A percentile compares a stretch with the other conserved stretches of the same genome.
Conservation (phyloP, 495 filamentous ascomycete genomes). For the Pseudevernia furfuracea region DNA sequence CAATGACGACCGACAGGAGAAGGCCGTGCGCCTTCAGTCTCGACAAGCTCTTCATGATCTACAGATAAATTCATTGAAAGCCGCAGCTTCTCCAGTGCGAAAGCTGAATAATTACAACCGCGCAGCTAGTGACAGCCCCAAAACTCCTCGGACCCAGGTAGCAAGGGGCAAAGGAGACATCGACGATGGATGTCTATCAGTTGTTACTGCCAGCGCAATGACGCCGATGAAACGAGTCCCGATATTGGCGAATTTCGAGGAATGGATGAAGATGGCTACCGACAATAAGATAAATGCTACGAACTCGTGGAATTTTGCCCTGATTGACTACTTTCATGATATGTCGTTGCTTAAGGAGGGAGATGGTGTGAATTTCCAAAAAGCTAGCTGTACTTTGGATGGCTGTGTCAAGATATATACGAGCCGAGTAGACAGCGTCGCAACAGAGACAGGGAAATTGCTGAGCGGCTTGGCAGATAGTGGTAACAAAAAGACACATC, state of each 20-base stretch:
- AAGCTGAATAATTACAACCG: slow-evolving; percentile 58
- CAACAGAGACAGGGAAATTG: slow-evolving; percentile 92
- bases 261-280: slow-evolving; percentile 99
- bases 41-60: slow-evolving; percentile 81
- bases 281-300: slow-evolving; percentile 99
- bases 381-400: slow-evolving; percentile 94
- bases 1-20: slow-evolving; percentile 91
- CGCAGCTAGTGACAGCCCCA: slow-evolving; percentile 56
- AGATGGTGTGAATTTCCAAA: slow-evolving; percentile 96
- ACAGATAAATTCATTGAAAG: slow-evolving; percentile 85
- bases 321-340: slow-evolving; percentile 99
- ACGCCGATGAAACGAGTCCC: slow-evolving; percentile 96
- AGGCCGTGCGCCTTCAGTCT: slow-evolving; percentile 78
- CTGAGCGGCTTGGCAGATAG: slow-evolving; percentile 92
- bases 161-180: slow-evolving; percentile 50
- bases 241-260: slow-evolving; percentile 94
- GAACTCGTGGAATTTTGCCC: slow-evolving; percentile 98
- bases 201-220: slow-evolving; percentile 60
- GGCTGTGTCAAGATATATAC: slow-evolving; percentile 99
- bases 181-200: slow-evolving; percentile 51
- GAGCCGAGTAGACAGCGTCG: slow-evolving; percentile 94
- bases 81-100: slow-evolving; percentile 81
- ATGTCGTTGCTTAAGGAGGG: slow-evolving; percentile 97
- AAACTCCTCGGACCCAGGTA: slow-evolving; percentile 50
- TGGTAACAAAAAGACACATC: slow-evolving; percentile 65